Evolutionary conservation across 2,329 filamentous ascomycete genomes (phyloP).

Genomic region (Dactylellina sp.): DNA sequence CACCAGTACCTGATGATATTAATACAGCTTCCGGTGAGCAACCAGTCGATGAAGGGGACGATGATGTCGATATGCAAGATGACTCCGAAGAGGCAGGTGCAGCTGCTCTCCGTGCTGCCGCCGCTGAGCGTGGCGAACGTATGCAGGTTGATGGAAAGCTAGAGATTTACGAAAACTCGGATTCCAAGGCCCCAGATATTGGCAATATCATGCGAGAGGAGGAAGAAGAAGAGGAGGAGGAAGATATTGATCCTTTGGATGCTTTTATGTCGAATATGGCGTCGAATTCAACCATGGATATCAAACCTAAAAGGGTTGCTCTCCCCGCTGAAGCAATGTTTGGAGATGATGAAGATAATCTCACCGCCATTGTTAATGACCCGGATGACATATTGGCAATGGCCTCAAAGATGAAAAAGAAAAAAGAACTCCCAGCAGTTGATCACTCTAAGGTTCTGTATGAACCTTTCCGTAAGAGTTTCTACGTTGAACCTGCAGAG

Average conservation of each 20-base stretch:
- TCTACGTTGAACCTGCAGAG: slow-evolving; percentile 91
- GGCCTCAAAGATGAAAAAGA: slow-evolving; percentile 78
- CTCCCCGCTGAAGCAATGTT: slow-evolving; percentile 77
- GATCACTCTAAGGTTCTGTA: slow-evolving; percentile 90
- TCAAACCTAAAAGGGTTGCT: slow-evolving; percentile 61
- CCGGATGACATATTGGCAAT: slow-evolving; percentile 75
- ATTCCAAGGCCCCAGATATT: slow-evolving; percentile 48
- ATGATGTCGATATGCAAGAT: slow-evolving; percentile 79
- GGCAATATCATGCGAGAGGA: slow-evolving; percentile 22
- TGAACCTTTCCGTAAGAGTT: slow-evolving; percentile 88
- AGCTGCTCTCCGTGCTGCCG: slow-evolving; percentile 84
- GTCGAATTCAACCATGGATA: slow-evolving; percentile 55
- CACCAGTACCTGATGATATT: slow-evolving; percentile 71
- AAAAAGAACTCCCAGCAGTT: slow-evolving; percentile 90
- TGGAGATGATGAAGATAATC: slow-evolving; percentile 80
- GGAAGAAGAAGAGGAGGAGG: slow-evolving; percentile 68
- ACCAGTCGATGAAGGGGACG: slow-evolving; percentile 73
- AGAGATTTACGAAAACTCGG: slow-evolving; percentile 60
- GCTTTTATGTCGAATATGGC: slow-evolving; percentile 82
- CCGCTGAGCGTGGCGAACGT: slow-evolving; percentile 82
- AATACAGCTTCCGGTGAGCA: slow-evolving; percentile 71
- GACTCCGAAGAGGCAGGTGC: slow-evolving; percentile 88
- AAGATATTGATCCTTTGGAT: slow-evolving; percentile 87
- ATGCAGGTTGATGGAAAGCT: slow-evolving; percentile 64
- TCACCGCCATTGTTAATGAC: slow-evolving; percentile 73